Conservation (phyloP, 441 rosid genomes). For the Populus hybrid region DNA sequence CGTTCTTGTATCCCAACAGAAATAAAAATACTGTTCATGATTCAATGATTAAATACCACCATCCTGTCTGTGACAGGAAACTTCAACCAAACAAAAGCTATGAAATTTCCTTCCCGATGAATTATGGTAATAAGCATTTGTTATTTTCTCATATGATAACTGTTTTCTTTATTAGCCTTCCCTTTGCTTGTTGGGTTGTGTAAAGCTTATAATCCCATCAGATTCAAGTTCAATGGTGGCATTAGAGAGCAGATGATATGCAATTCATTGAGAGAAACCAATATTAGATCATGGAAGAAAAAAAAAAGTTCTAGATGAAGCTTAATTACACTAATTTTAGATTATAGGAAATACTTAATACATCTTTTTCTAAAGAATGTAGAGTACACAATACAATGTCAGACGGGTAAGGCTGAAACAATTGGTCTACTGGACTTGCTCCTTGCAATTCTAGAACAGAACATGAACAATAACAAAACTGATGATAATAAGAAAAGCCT, state of each 20-base stretch:
- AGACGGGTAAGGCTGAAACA: constrained; percentile 41
- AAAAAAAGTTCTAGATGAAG: constrained; percentile 2
- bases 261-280: constrained; percentile 5
- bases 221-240: too few species aligned
- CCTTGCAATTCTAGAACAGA: constrained; percentile 92
- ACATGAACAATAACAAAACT: constrained; percentile 79
- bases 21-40: background rate
- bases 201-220: background rate
- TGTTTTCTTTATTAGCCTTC: background rate
- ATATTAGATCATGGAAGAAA: background rate
- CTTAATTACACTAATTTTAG: constrained; percentile 11
- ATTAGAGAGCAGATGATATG: background rate
- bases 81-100: background rate
- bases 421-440: constrained; percentile 61
- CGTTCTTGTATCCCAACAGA: background rate
- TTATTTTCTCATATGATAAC: background rate
- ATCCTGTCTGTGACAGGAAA: background rate
- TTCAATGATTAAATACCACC: constrained; percentile 1
- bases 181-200: background rate
- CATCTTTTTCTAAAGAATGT: constrained; percentile 11
- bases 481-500: constrained; percentile 94
- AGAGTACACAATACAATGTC: background rate
- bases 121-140: background rate
- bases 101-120: background rate
- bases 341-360: background rate